Evolutionary conservation across 306 rosid species (phyloP), one percentile per base, ranked within the genome.

Genomic region (Rosa lucieae): DNA sequence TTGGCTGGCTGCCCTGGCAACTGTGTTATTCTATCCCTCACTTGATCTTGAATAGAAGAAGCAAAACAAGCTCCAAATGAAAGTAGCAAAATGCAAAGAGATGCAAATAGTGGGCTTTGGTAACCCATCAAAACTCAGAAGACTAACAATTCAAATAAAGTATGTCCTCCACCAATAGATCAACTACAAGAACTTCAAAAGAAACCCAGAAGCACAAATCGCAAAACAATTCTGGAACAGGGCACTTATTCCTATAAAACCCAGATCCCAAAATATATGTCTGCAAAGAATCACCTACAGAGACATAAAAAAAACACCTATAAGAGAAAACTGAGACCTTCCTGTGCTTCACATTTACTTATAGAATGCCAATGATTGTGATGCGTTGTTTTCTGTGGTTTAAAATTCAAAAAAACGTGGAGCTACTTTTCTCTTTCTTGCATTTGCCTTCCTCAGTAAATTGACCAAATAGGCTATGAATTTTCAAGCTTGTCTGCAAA

Each of bases 1-100:
- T 84, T 83, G 70, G 39, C 74, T 47, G 97, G 99, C 70, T 93
- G 99, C 18, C 99, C 98, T 21, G 97, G 99, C 84, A 96, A 76
- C 79, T 72, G 66, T 6, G 73, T 80, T 48, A 96, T 87, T 76
- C 86, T 88, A 82, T 96, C 98, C 83, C 85, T 90, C 75, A 51
- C 80, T 78, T 91, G 99, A 80, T 92, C 99, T 62, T 80, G 84
- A 12, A 70, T 44, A 1, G 87, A 79, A 46, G 91, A 82, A 62
- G 86, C 87, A 53, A 77, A 78, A 76, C 83, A 87, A 84, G 69
- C 73, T 83, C 89, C 88, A 26, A 89, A 77, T 63, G 77, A 70
- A 73, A 91, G 73, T 78, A 73, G 82, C 53, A 88, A 55, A 62
- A 90, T 42, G 80, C 87, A 83, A 65, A 90, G 23, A 43, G 77